phyloP scores from a whole-genome alignment of 2,329 filamentous ascomycete genomes.

The Lasiodiplodia citricola region DNA sequence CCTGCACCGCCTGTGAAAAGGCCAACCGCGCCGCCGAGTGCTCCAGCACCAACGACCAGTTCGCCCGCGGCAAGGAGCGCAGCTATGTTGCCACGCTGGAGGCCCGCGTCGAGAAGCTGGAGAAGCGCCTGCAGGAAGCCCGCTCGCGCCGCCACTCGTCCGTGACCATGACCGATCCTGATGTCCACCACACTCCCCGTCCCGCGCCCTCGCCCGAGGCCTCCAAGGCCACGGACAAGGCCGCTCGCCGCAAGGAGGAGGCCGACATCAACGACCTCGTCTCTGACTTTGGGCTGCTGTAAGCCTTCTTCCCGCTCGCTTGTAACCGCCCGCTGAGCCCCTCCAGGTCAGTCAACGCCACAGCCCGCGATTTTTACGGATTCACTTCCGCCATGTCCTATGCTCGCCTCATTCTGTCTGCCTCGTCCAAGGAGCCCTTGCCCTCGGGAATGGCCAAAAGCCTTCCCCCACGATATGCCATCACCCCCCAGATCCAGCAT shows the following conservation, averaged over 20 bases:
- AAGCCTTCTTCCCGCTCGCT: slow-evolving; percentile 40
- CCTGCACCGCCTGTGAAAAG: slow-evolving; percentile 93
- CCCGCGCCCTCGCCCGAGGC: slow-evolving; percentile 41
- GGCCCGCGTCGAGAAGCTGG: slow-evolving; percentile 84
- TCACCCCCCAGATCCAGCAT: slow-evolving; percentile 74
- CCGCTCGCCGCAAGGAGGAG: slow-evolving; percentile 67
- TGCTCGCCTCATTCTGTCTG: slow-evolving; percentile 83
- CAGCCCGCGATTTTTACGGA: slow-evolving; percentile 89
- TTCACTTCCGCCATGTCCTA: slow-evolving; percentile 91
- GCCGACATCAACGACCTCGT: slow-evolving; percentile 90
- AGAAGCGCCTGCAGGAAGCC: slow-evolving; percentile 70
- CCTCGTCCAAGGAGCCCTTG: slow-evolving; percentile 74
- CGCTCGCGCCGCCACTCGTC: slow-evolving; percentile 75
- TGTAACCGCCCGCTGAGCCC: slow-evolving; percentile 27
- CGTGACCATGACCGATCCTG: slow-evolving; percentile 68
- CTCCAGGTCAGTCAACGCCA: slow-evolving; percentile 85
- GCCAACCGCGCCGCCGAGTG: slow-evolving; percentile 86
- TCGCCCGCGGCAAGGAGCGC: slow-evolving; percentile 91
- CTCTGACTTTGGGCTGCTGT: slow-evolving; percentile 92
- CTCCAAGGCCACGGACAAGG: slow-evolving; percentile 39
- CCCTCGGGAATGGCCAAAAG: slow-evolving; percentile 64
- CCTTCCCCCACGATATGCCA: slow-evolving; percentile 73
- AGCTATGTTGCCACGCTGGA: slow-evolving; percentile 98
- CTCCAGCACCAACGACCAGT: slow-evolving; percentile 93
- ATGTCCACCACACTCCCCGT: slow-evolving; percentile 58